These are phyloP conservation scores for Xylariaceae sp. DNA, from an alignment of 2,329 filamentous ascomycete species.

Conservation along the genomic window DNA sequence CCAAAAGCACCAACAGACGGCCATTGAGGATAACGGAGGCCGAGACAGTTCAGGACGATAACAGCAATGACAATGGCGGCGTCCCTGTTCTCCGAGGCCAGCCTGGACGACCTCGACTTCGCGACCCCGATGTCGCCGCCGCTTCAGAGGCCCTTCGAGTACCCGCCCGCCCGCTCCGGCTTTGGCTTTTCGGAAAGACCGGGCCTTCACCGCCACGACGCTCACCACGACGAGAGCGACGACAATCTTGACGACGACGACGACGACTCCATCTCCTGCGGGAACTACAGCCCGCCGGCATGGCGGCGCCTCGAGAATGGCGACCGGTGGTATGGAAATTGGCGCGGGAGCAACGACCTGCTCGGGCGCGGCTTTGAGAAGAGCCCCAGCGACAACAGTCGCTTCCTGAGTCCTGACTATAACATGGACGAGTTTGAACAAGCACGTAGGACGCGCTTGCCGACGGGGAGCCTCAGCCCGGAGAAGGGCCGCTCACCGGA, in stretches of 20 bases:
- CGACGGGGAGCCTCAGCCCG: conserved; percentile 52
- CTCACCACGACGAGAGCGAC: conserved; percentile 34
- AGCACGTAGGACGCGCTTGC: conserved; percentile 52
- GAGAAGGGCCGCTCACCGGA: conserved; percentile 49
- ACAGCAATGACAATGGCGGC: conserved; percentile 15
- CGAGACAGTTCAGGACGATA: conserved; percentile 1
- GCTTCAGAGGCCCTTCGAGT: conserved; percentile 31
- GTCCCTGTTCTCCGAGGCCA: conserved; percentile 40
- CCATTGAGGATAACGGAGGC: background rate
- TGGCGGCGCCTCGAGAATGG: conserved; percentile 60
- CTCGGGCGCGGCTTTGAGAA: conserved; percentile 32
- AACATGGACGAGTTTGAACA: conserved; percentile 38
- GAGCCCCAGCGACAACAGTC: conserved; percentile 32
- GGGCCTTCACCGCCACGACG: conserved; percentile 18
- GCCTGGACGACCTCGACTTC: conserved; percentile 50
- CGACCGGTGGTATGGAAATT: conserved; percentile 54
- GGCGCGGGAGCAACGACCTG: conserved; percentile 53
- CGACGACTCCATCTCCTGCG: conserved; percentile 37
- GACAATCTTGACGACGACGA: conserved; percentile 41
- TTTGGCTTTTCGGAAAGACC: conserved; percentile 35
- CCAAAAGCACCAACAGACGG: conserved; percentile 3
- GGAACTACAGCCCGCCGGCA: conserved; percentile 57
- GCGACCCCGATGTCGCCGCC: conserved; percentile 37
- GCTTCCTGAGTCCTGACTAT: conserved; percentile 18
- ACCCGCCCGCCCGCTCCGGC: conserved; percentile 38